Percentiles rank a stretch among this genome's conserved stretches.
phyloP scores from a whole-genome alignment of 768 basidiomycete genomes.

The Tricholoma sp. region DNA sequence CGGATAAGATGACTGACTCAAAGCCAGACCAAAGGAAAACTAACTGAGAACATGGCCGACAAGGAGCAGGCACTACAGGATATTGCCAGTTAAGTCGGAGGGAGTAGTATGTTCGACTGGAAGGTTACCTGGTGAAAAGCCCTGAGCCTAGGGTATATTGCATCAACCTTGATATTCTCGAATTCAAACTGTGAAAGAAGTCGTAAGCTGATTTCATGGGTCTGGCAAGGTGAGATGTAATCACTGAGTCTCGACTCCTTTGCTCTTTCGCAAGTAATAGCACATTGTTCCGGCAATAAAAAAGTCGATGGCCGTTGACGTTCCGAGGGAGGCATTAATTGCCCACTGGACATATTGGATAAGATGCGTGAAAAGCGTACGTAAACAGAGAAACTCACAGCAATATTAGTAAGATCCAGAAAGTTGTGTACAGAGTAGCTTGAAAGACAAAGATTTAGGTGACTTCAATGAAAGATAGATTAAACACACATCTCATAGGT shows the following conservation, averaged over 20 bases:
- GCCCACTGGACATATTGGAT: slow-evolving; percentile 29
- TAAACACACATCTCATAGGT: slow-evolving; percentile 31
- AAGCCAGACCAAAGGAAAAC: slow-evolving; percentile 8
- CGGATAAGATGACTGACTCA: neutral
- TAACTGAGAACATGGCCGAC: slow-evolving; percentile 35
- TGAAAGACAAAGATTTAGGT: neutral
- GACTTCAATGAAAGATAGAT: neutral
- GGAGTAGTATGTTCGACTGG: neutral
- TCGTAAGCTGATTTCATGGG: neutral
- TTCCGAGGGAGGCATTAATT: slow-evolving; percentile 35
- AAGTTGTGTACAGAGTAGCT: slow-evolving; percentile 30
- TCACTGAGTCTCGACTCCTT: slow-evolving; percentile 17
- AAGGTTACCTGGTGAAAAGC: slow-evolving; percentile 18
- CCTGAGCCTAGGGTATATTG: slow-evolving; percentile 23
- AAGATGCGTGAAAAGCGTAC: neutral
- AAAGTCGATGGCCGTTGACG: slow-evolving; percentile 41
- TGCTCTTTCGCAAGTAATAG: slow-evolving; percentile 28
- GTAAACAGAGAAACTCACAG: slow-evolving; percentile 19
- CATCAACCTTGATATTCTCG: slow-evolving; percentile 27
- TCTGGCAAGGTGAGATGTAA: neutral
- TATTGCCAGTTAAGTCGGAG: neutral
- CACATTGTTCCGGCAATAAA: slow-evolving; percentile 32
- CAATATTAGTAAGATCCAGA: slow-evolving; percentile 22
- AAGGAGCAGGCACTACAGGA: slow-evolving; percentile 37
- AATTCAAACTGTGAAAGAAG: slow-evolving; percentile 18